Evolutionary conservation across 139 green algal genomes (phyloP), one percentile per base, ranked within the genome.

Genomic region (Chlorella sp.): DNA sequence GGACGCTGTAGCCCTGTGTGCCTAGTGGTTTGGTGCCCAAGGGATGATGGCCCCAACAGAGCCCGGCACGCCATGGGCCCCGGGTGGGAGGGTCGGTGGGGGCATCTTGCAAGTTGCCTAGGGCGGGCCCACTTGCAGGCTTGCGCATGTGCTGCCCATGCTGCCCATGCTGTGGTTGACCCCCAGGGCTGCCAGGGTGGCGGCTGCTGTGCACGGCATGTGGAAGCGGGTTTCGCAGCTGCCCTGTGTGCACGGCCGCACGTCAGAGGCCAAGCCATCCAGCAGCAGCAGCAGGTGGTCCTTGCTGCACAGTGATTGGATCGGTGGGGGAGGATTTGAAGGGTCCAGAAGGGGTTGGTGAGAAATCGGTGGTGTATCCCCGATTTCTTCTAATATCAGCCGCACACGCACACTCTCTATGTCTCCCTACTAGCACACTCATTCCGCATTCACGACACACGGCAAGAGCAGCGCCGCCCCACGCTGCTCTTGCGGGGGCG

Each of bases 221-320:
- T 39, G 39, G 28, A 42, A 37, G 28, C n/a, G 64, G 39, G 66
- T 21, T 9, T 30, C 53, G 40, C 81, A 88, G 39, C 26, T 88
- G 1, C 68, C 34, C 34, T 66, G 68, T 12, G 40, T 68, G 84
- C 84, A 88, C 28, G 66, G 84, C 68, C 84, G 64, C 66, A 88
- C 68, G 0, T 68, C 84, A 39, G 57, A 22, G 18, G 84, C 84
- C 68, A 88, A 15, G 40, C 68, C 84, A 28, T 88, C 84, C 84
- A 88, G 84, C 66, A 88, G 84, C 68, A 80, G 71, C 39, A 88
- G 84, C 66, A 88, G 39, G 68, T 88, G 21, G 0, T 4, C 12
- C 39, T 68, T 80, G 39, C 84, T 88, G 84, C 39, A 48, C 16
- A 36, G 34, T 22, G 48, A 18, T 34, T 40, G 30, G 21, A 37